Base-by-base conservation (phyloP, 352 stramenopile species). In the Saprolegnia diclina region DNA sequence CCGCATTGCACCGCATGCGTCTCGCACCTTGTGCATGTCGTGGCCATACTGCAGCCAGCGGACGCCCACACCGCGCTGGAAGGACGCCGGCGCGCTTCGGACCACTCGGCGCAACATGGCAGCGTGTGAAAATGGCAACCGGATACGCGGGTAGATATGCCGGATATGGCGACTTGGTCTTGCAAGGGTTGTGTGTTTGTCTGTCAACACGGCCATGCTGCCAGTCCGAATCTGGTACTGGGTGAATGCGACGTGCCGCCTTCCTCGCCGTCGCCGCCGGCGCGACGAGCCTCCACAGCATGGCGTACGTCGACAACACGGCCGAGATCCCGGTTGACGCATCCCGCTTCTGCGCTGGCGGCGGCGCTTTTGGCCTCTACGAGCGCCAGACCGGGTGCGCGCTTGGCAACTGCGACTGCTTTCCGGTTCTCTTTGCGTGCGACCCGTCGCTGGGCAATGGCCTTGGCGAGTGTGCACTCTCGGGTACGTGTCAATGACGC, bases 41-140 rank as follows among this genome's bases (percentile, higher is more conserved):
- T 94, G 86, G 6, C 86, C 86, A 55, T 94, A 94, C 76, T 91
- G 90, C 59, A 94, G 90, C 66, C 72, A 72, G 70, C 70, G 62
- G 44, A 69, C 63, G 46, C 63, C 48, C 19, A 24, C 19, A 1
- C 19, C 19, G 14, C 45, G 48, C 45, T 9, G 24, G 35, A 59
- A 59, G 24, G 46, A 29, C n/a, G n/a, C 46, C 26, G 35, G 26
- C 24, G 19, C 37, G 32, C 35, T 45, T 6, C 24, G 26, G 57
- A 61, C 42, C 26, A 69, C 63, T 44, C 63, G 63, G 13, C 54
- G 48, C 63, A 69, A 61, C 63, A 69, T 69, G 26, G 6, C 13
- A 56, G 35, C 13, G 16, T n/a, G 13, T 11, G 24, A 14, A 16
- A 59, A 24, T 59, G 24, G 52, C n/a, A 59, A 21, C 52, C 52